Percentiles rank a stretch among this genome's conserved stretches.
These are phyloP conservation scores for Datisca glomerata DNA, from an alignment of 306 rosid species.

Conservation along the genomic window DNA sequence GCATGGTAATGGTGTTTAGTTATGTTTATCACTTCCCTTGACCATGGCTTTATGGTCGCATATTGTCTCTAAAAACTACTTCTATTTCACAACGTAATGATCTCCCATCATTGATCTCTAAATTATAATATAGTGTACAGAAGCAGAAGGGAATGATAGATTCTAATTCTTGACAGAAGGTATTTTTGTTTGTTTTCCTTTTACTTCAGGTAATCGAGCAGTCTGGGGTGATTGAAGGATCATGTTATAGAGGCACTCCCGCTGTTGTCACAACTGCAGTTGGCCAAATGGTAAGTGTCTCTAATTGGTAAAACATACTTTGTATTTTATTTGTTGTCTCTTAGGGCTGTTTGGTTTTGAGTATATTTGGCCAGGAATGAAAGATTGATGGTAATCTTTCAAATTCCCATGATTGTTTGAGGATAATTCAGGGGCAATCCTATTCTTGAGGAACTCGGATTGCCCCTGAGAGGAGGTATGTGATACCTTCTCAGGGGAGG, in stretches of 20 bases:
- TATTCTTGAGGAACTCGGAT: too few species aligned
- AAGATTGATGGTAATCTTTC: too few species aligned
- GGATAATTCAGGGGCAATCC: too few species aligned
- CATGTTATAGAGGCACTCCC: slow-evolving; percentile 32
- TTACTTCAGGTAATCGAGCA: slow-evolving; percentile 65
- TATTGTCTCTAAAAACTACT: too few species aligned
- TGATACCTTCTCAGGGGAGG: too few species aligned
- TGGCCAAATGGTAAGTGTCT: slow-evolving; percentile 70
- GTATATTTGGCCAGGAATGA: too few species aligned
- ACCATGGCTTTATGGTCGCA: background rate
- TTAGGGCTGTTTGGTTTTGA: too few species aligned
- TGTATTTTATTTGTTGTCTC: background rate
- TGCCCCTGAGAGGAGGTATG: too few species aligned
- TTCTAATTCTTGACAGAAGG: too few species aligned
- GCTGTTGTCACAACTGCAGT: slow-evolving; percentile 70
- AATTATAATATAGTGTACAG: too few species aligned
- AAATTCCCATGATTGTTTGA: too few species aligned
- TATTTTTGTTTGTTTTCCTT: slow-evolving; percentile 1
- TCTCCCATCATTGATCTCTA: slow-evolving; percentile 1
- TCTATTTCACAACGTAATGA: background rate
- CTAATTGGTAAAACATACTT: background rate
- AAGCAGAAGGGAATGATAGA: too few species aligned
- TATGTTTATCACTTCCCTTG: background rate
- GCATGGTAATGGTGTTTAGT: slow-evolving; percentile 39
- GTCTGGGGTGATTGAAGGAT: slow-evolving; percentile 53